Base-by-base conservation (phyloP, 495 filamentous ascomycete species). In the Tirmania nivea region DNA sequence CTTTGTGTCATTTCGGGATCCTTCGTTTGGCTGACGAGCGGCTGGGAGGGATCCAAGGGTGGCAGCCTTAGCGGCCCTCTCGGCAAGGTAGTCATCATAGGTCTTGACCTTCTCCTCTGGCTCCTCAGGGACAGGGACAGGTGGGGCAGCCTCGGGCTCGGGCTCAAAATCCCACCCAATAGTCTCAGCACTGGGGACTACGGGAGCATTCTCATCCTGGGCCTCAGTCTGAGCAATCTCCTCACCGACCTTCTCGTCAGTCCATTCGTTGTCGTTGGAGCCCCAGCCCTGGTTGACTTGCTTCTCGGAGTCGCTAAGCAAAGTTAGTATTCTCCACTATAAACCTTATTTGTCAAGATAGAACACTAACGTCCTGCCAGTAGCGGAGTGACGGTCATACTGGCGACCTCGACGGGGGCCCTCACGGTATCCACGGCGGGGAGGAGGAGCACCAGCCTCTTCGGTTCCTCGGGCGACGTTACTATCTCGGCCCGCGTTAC, bases 241-340 rank as follows among this genome's bases (percentile, higher is more conserved):
- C 63, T 86, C 85, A 56, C 78, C 90, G 58, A 79, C 85, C 63
- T 83, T 74, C 75, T 95, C 90, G 61, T 95, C 92, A 57, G 81
- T 80, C 69, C 78, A 81, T 69, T 87, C 83, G 62, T 77, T 81
- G 34, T 78, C 70, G 53, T 74, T 74, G 65, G 73, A 81, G 62
- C 87, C 90, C 90, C 90, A 97, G 57, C 84, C 82, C 65, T 86
- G 83, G 64, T 77, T 79, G 62, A 84, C 80, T 71, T 93, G 84
- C 78, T 96, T 97, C 64, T 86, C 83, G 63, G 87, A 82, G 60
- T 92, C 87, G 60, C 86, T 84, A 49, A 36, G 49, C 49, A 25
- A 49, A 10, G 31, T 52, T 51, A 54, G 11, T 4, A 54, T 1
- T 31, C 7, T 31, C 25, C 7, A 31, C 16, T 45, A 51, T 69